Base-by-base conservation (phyloP, 805 yeast genomes). In the Tetrapisispora namnaoensis region DNA sequence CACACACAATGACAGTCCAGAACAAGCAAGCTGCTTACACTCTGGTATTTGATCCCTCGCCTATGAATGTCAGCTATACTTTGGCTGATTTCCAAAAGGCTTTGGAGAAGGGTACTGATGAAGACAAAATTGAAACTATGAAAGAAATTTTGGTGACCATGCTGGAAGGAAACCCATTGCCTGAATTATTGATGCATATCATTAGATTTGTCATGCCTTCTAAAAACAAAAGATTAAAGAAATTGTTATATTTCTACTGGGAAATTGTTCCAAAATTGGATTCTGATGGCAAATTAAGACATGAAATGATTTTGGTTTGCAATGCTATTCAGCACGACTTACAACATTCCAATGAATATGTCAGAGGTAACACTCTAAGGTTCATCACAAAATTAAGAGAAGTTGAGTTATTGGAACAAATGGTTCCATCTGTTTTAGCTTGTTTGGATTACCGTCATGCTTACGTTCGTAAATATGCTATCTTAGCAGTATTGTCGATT, bases 191-290 rank as follows among this genome's bases (percentile, higher is more conserved):
- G 69, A 93, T 93, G 99, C 96, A 90, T 65, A 86, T 93, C 57
- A 91, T 93, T 61, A 82, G 99, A 62, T 95, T 87, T 62, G 91
- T 95, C 50, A 89, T 93, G 97, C 99, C 99, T 16, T 86, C 96
- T 17, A 86, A 76, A 61, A 80, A 83, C 70, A 95, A 93, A 70
- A 86, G 82, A 60, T 79, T 95, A 69, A 93, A 93, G 75, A 93
- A 90, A 69, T 75, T 93, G 63, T 74, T 95, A 54, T 93, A 91
- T 62, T 86, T 88, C 61, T 93, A 93, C 73, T 93, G 98, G 98
- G 99, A 93, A 69, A 87, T 91, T 49, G 95, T 96, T 64, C 95
- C 96, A 49, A 95, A 95, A 70, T 73, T 84, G 55, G 95, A 88
- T 58, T 73, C 76, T 36, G 84, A 84, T 47, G 98, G 98, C 4